Conservation (phyloP, 2,329 filamentous ascomycete genomes). For the Paracamarosporium sp. region DNA sequence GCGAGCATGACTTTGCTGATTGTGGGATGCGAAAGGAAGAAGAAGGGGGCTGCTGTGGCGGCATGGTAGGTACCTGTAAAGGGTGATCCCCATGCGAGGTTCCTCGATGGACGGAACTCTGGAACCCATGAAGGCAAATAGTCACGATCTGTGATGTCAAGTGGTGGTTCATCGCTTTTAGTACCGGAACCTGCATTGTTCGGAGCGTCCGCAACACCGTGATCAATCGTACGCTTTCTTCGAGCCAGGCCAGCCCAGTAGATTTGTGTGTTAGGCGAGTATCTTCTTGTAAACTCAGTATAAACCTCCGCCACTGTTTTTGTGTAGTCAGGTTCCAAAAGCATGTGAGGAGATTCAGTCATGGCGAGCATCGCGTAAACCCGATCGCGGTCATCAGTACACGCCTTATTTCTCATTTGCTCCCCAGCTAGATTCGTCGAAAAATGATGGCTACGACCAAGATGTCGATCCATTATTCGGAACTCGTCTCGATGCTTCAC, state of each 20-base stretch:
- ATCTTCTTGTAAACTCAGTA: constrained; percentile 8
- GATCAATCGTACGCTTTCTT: neutral
- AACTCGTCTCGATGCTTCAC: constrained; percentile 1
- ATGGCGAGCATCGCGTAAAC: constrained; percentile 12
- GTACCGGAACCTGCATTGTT: neutral
- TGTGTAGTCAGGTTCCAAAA: constrained; percentile 1
- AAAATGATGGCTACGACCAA: neutral
- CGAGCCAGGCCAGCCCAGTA: constrained; percentile 3
- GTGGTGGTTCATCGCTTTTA: neutral
- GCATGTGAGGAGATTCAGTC: neutral
- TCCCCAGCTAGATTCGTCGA: neutral
- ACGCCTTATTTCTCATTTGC: constrained; percentile 6
- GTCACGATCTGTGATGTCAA: constrained; percentile 4
- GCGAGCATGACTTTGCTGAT: neutral
- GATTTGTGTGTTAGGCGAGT: constrained; percentile 1
- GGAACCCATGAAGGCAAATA: constrained; percentile 12
- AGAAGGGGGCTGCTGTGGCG: neutral
- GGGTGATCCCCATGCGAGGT: constrained; percentile 1
- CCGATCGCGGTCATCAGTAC: constrained; percentile 9
- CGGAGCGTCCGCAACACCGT: neutral
- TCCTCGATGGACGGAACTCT: constrained; percentile 2
- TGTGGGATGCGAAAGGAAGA: neutral
- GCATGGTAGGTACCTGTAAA: neutral
- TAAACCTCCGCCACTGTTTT: constrained; percentile 5
- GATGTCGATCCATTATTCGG: neutral